phyloP scores from a whole-genome alignment of 768 basidiomycete species.

The Grammothele lineata region DNA sequence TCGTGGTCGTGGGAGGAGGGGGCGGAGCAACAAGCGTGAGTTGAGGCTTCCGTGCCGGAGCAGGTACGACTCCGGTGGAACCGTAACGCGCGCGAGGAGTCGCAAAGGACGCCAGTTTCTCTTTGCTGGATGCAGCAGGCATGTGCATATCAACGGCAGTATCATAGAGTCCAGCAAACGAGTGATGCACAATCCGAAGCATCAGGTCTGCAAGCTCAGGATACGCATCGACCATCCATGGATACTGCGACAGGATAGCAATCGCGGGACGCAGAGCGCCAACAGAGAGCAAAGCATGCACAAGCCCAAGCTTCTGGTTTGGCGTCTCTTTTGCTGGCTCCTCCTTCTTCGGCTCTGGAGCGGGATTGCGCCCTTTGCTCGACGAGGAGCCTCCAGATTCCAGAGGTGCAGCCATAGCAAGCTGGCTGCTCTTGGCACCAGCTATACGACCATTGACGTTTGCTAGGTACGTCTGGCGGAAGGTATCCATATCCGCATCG shows the following conservation, averaged over 20 bases:
- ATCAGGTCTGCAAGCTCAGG: conserved; percentile 85
- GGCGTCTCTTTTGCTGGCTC: conserved; percentile 40
- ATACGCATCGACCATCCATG: conserved; percentile 79
- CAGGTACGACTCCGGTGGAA: conserved; percentile 45
- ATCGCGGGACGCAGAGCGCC: conserved; percentile 80
- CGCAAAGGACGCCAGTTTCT: conserved; percentile 57
- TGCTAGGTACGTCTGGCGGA: conserved; percentile 60
- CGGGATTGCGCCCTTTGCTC: conserved; percentile 36
- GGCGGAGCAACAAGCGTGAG: conserved; percentile 78
- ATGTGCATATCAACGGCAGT: conserved; percentile 30
- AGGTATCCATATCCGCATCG: conserved; percentile 72
- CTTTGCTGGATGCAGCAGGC: conserved; percentile 33
- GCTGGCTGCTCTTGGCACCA: conserved; percentile 65
- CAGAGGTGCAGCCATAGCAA: conserved; percentile 84
- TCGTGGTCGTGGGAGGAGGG: conserved; percentile 69
- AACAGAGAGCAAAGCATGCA: conserved; percentile 77
- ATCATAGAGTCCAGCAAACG: conserved; percentile 66
- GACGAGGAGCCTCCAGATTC: conserved; percentile 44
- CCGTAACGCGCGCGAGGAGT: conserved; percentile 64
- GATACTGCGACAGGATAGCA: conserved; percentile 75
- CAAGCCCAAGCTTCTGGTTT: conserved; percentile 79
- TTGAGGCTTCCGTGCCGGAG: conserved; percentile 54
- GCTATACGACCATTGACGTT: conserved; percentile 62
- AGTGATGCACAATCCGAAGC: conserved; percentile 66
- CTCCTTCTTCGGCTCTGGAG: conserved; percentile 33